Percentiles rank a stretch among this genome's conserved stretches.
Conservation (phyloP, 805 yeast species). For the Monosporozyma aerobia region DNA sequence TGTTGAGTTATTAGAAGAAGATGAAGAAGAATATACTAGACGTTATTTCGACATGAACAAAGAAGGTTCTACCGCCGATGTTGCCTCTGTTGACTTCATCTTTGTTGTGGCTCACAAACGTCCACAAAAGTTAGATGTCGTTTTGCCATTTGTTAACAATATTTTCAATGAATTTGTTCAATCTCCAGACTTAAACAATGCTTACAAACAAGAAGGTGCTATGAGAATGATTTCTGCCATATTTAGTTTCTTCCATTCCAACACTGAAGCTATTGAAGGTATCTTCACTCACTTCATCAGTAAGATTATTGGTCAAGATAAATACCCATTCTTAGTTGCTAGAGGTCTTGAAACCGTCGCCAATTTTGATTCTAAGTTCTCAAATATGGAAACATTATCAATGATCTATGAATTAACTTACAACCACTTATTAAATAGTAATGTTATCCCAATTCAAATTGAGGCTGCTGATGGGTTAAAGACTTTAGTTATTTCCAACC, state of each 20-base stretch:
- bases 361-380: constrained; percentile 27
- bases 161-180: constrained; percentile 33
- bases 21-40: constrained; percentile 77
- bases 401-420: constrained; percentile 35
- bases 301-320: constrained; percentile 50
- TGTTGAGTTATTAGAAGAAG: constrained; percentile 66
- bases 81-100: constrained; percentile 70
- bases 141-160: constrained; percentile 47
- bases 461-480: constrained; percentile 86
- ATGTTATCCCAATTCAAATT: constrained; percentile 65
- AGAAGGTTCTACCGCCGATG: constrained; percentile 63
- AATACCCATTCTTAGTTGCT: constrained; percentile 59
- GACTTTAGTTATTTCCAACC: constrained; percentile 58
- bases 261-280: constrained; percentile 47
- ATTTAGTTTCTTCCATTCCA: constrained; percentile 31
- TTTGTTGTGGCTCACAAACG: constrained; percentile 49
- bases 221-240: constrained; percentile 71
- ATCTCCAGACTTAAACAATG: constrained; percentile 31
- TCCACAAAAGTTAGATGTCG: constrained; percentile 45
- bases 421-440: constrained; percentile 34
- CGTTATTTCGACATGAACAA: constrained; percentile 55
- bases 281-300: constrained; percentile 52
- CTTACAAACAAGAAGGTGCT: constrained; percentile 72
- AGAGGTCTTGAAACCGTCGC: constrained; percentile 55
- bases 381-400: constrained; percentile 33